A percentile compares a stretch with the other conserved stretches of the same genome.
phyloP scores from a whole-genome alignment of 176 grass and related monocot genomes.

The Eragrostis nindensis region DNA sequence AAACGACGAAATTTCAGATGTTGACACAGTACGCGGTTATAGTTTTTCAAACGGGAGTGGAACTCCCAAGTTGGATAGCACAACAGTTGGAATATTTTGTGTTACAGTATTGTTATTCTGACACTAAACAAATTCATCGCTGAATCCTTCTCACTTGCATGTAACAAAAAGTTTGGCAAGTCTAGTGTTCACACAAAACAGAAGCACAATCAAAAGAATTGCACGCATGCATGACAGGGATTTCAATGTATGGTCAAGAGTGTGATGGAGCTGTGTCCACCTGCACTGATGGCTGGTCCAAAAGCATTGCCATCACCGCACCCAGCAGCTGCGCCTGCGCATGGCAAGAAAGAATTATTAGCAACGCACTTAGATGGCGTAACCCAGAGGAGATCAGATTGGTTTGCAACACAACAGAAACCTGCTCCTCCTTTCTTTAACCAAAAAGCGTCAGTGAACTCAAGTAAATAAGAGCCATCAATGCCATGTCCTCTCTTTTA shows the following conservation, averaged over 20 bases:
- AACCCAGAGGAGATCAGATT: conserved; percentile 27
- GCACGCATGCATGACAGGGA: conserved; percentile 14
- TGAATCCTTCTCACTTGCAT: not conserved
- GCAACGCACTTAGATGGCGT: conserved; percentile 45
- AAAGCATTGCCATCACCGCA: conserved; percentile 17
- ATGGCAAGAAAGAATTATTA: conserved; percentile 44
- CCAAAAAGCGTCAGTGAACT: not conserved
- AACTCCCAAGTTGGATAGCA: not conserved
- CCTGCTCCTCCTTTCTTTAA: not conserved
- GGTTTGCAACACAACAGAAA: not conserved
- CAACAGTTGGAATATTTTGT: not conserved
- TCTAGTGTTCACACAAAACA: not conserved
- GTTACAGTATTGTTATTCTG: not conserved
- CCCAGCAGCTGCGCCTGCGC: conserved; percentile 26
- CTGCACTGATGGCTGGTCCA: conserved; percentile 26
- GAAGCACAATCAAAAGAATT: not conserved
- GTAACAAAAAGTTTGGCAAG: not conserved
- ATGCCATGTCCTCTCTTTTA: conserved; percentile 8
- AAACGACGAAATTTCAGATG: conserved; percentile 17
- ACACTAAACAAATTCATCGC: not conserved
- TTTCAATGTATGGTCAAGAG: conserved; percentile 38
- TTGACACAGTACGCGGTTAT: not conserved
- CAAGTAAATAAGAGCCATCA: conserved; percentile 50
- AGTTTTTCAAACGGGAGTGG: too few relatives aligned
- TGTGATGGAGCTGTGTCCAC: too few relatives aligned